phyloP scores from a whole-genome alignment of 768 basidiomycete species.

The Daedaleopsis sinensis region DNA sequence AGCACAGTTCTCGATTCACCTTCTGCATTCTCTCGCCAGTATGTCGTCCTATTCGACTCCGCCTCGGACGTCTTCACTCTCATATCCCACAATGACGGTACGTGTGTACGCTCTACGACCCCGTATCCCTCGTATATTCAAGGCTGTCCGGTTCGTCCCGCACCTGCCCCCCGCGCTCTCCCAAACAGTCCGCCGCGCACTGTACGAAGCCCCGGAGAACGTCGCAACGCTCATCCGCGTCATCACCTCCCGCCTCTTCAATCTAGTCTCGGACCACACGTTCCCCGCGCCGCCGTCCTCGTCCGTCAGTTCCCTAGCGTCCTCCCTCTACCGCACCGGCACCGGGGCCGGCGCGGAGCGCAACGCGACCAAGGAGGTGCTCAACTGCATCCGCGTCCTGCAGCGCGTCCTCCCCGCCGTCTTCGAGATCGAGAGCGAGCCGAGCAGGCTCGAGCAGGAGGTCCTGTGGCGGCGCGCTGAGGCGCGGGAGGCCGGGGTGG shows the following conservation, averaged over 20 bases:
- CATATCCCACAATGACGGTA: conserved; percentile 84
- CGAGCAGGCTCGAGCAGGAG: conserved; percentile 73
- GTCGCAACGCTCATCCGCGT: conserved; percentile 79
- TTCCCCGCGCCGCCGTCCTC: conserved; percentile 64
- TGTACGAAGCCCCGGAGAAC: conserved; percentile 84
- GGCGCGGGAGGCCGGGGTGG: conserved; percentile 38
- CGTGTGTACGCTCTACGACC: conserved; percentile 30
- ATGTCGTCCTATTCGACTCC: conserved; percentile 83
- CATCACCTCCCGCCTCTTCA: conserved; percentile 69
- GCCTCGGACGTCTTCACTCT: conserved; percentile 91
- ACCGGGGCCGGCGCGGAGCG: conserved; percentile 49
- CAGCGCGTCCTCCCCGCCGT: conserved; percentile 90
- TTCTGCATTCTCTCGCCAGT: conserved; percentile 49
- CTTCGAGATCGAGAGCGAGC: conserved; percentile 77
- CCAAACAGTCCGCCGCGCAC: conserved; percentile 73
- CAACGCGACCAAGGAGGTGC: conserved; percentile 81
- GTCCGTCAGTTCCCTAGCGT: conserved; percentile 67
- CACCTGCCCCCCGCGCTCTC: background rate
- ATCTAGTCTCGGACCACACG: conserved; percentile 76
- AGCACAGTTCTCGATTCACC: background rate
- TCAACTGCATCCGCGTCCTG: conserved; percentile 91
- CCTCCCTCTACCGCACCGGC: conserved; percentile 67
- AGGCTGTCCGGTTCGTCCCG: background rate
- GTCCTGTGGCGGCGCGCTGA: conserved; percentile 80
- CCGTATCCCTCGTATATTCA: background rate